Conservation (phyloP, 2,329 filamentous ascomycete genomes). For the Cladophialophora psammophila region DNA sequence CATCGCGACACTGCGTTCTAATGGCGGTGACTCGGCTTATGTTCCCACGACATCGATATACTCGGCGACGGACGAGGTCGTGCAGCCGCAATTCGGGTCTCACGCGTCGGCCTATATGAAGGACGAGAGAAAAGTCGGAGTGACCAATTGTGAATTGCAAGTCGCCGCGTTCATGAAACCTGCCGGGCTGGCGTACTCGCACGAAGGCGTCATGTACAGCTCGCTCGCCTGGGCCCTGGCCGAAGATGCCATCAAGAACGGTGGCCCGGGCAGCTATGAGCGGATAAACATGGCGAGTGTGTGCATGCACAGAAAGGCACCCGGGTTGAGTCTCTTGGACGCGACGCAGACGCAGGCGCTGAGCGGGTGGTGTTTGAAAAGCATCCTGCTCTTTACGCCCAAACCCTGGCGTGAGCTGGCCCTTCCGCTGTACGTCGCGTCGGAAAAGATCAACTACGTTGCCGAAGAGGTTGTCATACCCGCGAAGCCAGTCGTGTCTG, state of each 20-base stretch:
- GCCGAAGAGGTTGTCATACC: slow-evolving; percentile 13
- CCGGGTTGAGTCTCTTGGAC: slow-evolving; percentile 22
- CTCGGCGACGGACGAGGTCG: slow-evolving; percentile 59
- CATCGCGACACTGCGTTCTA: slow-evolving; percentile 51
- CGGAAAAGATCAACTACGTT: slow-evolving; percentile 13
- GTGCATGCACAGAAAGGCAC: slow-evolving; percentile 46
- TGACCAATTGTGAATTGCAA: slow-evolving; percentile 61
- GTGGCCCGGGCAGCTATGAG: slow-evolving; percentile 52
- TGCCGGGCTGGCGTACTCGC: slow-evolving; percentile 57
- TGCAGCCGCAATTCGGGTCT: slow-evolving; percentile 58
- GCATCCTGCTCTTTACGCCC: slow-evolving; percentile 10
- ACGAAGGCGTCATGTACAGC: slow-evolving; percentile 61
- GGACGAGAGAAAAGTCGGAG: slow-evolving; percentile 55
- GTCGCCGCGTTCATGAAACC: slow-evolving; percentile 36
- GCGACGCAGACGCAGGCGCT: slow-evolving; percentile 18
- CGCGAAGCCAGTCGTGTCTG: not conserved
- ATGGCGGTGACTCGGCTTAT: slow-evolving; percentile 60
- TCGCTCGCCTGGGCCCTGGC: slow-evolving; percentile 52
- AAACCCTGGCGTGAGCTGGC: slow-evolving; percentile 16
- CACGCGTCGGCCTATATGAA: slow-evolving; percentile 54
- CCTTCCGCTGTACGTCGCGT: slow-evolving; percentile 17
- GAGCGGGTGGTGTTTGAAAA: slow-evolving; percentile 22
- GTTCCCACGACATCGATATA: slow-evolving; percentile 64
- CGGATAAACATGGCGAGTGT: slow-evolving; percentile 51
- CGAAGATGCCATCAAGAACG: slow-evolving; percentile 58